Conservation (phyloP, 2,329 filamentous ascomycete species). For the Balansia obtecta region DNA sequence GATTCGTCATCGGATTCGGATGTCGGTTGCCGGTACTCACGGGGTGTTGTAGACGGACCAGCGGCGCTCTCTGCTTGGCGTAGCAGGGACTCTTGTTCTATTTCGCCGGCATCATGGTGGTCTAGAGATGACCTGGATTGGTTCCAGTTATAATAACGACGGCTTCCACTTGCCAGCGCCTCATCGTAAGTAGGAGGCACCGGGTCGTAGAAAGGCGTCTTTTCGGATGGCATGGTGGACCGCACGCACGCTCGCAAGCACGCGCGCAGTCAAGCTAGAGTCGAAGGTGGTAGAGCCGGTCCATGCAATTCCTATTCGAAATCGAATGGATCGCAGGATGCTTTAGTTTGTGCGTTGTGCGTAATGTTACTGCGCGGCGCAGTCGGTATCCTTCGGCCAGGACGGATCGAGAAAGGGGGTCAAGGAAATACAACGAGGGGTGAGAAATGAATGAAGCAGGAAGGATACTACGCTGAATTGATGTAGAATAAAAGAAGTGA, state of each 20-base stretch:
- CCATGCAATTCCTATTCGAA: background rate
- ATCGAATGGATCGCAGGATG: background rate
- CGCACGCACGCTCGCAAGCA: background rate
- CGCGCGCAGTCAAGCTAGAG: background rate
- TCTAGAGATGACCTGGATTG: constrained; percentile 24
- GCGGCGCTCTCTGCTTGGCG: constrained; percentile 33
- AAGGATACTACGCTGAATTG: background rate
- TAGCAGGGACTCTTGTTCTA: constrained; percentile 68
- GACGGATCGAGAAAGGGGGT: background rate
- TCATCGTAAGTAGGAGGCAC: constrained; percentile 32
- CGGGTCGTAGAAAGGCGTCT: constrained; percentile 29
- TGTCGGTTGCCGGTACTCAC: constrained; percentile 65
- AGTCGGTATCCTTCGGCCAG: background rate
- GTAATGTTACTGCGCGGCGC: background rate
- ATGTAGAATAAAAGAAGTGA: background rate
- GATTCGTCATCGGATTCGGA: constrained; percentile 66
- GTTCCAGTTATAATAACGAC: constrained; percentile 19
- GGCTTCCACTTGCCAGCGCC: constrained; percentile 24
- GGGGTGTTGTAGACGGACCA: constrained; percentile 29
- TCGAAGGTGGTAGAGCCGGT: background rate
- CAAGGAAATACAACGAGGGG: background rate
- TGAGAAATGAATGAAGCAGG: background rate
- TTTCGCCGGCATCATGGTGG: constrained; percentile 54
- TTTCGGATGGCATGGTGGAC: constrained; percentile 24
- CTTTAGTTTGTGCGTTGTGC: background rate